These are phyloP conservation scores for Trichoderma cornu-damae DNA, from an alignment of 2,329 filamentous ascomycete genomes.

Conservation along the genomic window DNA sequence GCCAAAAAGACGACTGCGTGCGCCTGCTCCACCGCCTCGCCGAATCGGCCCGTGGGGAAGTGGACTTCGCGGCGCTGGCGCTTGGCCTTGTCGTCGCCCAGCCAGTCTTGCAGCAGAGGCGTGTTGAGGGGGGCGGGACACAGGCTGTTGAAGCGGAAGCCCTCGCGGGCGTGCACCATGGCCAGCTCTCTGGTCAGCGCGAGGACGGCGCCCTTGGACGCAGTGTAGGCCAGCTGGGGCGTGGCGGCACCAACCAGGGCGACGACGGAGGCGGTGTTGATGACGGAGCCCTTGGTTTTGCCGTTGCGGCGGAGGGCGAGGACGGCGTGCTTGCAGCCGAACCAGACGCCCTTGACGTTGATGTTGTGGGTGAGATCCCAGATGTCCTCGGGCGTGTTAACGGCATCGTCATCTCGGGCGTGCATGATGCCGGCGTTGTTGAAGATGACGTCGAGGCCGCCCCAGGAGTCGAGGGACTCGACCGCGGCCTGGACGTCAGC, in stretches of 20 bases:
- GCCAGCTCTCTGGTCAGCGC: constrained; percentile 86
- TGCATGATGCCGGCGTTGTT: constrained; percentile 99
- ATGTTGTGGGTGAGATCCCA: constrained; percentile 92
- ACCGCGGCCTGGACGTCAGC: constrained; percentile 69
- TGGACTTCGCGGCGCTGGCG: constrained; percentile 78
- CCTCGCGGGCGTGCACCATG: constrained; percentile 84
- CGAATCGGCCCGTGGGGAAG: constrained; percentile 82
- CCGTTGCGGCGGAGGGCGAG: constrained; percentile 71
- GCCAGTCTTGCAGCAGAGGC: constrained; percentile 85
- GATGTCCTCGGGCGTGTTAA: constrained; percentile 81
- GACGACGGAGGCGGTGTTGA: constrained; percentile 89
- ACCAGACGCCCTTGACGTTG: constrained; percentile 99
- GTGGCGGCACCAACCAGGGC: constrained; percentile 82
- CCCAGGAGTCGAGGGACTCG: constrained; percentile 72
- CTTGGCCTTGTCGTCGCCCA: constrained; percentile 81
- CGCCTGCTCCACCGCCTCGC: constrained; percentile 90
- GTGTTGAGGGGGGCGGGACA: constrained; percentile 93
- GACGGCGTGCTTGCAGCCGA: constrained; percentile 86
- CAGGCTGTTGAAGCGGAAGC: constrained; percentile 83
- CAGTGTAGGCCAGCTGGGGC: constrained; percentile 87
- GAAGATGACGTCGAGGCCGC: constrained; percentile 87
- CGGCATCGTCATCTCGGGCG: constrained; percentile 69
- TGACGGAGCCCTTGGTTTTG: constrained; percentile 75
- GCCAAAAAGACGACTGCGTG: constrained; percentile 84
- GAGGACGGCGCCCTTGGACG: constrained; percentile 86